Evolutionary conservation across 2,329 filamentous ascomycete genomes (phyloP).

Genomic region (Pestalotiopsis sp.): DNA sequence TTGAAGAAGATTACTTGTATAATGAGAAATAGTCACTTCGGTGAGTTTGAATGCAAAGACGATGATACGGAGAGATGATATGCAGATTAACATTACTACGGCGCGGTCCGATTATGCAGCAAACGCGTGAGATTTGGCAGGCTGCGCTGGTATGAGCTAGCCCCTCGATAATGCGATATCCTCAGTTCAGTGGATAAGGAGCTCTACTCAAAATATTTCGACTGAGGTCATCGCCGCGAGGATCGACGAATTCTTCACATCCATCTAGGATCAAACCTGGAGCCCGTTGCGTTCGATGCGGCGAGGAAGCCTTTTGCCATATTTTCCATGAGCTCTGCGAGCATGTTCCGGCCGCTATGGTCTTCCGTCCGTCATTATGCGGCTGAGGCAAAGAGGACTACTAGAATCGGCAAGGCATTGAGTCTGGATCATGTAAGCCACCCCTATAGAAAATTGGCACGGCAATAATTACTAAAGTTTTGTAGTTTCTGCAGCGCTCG

Average conservation of each 20-base stretch:
- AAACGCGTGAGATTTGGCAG: not conserved
- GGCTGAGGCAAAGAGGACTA: constrained; percentile 31
- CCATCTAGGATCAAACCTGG: not conserved
- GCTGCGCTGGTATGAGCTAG: not conserved
- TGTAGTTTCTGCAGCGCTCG: constrained; percentile 60
- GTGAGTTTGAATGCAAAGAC: not conserved
- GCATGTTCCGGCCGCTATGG: constrained; percentile 17
- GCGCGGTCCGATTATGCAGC: not conserved
- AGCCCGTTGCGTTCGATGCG: not conserved
- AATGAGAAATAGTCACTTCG: too few relatives aligned
- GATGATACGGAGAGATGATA: not conserved
- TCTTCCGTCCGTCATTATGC: constrained; percentile 38
- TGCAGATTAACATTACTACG: not conserved
- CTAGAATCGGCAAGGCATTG: constrained; percentile 45
- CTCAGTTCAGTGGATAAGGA: not conserved
- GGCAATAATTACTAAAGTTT: not conserved
- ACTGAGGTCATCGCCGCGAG: not conserved
- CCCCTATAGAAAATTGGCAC: not conserved
- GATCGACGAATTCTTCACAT: not conserved
- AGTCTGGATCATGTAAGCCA: constrained; percentile 61
- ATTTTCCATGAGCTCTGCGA: constrained; percentile 28
- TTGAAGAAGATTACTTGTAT: not conserved
- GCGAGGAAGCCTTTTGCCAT: too few relatives aligned
- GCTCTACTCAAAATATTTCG: not conserved
- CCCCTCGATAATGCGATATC: not conserved